Base-by-base conservation (phyloP, 225 moss, liverwort and hornwort species). In the Physcomitrium patens region DNA sequence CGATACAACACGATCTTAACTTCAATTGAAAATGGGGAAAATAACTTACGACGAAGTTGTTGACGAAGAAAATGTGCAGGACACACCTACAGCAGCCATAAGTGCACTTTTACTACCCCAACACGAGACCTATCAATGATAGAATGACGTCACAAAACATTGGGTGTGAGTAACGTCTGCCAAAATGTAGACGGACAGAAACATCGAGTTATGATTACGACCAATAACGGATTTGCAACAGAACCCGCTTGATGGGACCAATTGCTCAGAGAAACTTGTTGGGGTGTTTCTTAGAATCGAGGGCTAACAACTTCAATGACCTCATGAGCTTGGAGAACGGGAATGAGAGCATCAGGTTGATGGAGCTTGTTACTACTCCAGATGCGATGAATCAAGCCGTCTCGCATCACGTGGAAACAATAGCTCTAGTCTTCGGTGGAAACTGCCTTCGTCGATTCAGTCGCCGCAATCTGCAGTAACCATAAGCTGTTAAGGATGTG, bases 31-130 rank as follows among this genome's bases (percentile, higher is more conserved):
- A 37, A 37, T 7, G 31, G 31, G 31, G 31, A 37, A 37, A 37
- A 37, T 7, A 37, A 37, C 0, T 37, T 4, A 37, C 4, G 31
- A 7, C 5, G 31, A 37, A 37, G 7, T 37, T 37, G 31, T 37
- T 37, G 31, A 37, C 31, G 31, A 37, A 37, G 31, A 37, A 37
- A 4, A 4, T 37, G 31, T 37, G 31, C 4, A 76, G 67, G 60
- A 68, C 58, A 60, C 76, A 91, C 91, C 89, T 70, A 94, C 73
- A 77, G 99, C 99, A 74, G 99, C 99, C 66, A 95, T 88, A 76
- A 95, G 95, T 63, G 95, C 95, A 83, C 99, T 99, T 77, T 93
- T 95, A 80, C 91, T 90, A 63, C 99, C 99, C 60, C 95, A 95
- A 72, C 99, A 95, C 0, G 99, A 93, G 50, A 95, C 86, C 95